Evolutionary conservation across 1,284 basidiomycete genomes (phyloP), one percentile per base, ranked within the genome.

Genomic region (Mycena sp.): DNA sequence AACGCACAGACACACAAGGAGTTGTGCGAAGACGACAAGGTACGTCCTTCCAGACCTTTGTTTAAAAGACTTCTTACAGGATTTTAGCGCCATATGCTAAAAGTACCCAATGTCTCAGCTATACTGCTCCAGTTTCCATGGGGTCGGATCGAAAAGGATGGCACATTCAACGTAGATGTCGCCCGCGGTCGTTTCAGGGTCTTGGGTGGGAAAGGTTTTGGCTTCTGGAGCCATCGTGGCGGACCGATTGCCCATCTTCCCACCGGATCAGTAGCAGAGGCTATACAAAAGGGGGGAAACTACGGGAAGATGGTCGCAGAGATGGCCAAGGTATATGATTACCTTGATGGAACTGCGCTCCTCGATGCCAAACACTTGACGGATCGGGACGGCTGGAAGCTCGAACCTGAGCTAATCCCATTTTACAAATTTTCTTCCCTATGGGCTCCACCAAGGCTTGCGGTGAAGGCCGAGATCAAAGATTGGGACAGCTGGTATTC

Each of bases 401-500:
- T 80, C 14, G 74, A 78, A 50, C 70, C 76, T 17, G 68, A 59
- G 56, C 55, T 79, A 2, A 74, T 78, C 32, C 80, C 79, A 6
- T 73, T 65, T 55, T 62, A 74, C 17, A 67, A 69, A 40, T 80
- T 80, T 37, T 69, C 72, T 37, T 48, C 70, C 60, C 67, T 53
- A 11, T 66, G 44, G 67, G 74, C 65, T 62, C 74, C 23, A 46
- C 60, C 61, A 60, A 68, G 30, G 67, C 52, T 68, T 56, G 72
- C 57, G 70, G 71, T n/a, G 57, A 61, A 67, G 26, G 61, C 57
- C 28, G 69, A 71, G 70, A 23, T 76, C 81, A 68, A 70, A 21
- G 73, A 76, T 68, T 82, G 80, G 81, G 74, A 74, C 23, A 74
- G 72, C 26, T 81, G 80, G 79, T 74, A 82, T 55, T 49, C 71